phyloP scores from a whole-genome alignment of 495 filamentous ascomycete genomes.

The Talaromyces trachyspermus region DNA sequence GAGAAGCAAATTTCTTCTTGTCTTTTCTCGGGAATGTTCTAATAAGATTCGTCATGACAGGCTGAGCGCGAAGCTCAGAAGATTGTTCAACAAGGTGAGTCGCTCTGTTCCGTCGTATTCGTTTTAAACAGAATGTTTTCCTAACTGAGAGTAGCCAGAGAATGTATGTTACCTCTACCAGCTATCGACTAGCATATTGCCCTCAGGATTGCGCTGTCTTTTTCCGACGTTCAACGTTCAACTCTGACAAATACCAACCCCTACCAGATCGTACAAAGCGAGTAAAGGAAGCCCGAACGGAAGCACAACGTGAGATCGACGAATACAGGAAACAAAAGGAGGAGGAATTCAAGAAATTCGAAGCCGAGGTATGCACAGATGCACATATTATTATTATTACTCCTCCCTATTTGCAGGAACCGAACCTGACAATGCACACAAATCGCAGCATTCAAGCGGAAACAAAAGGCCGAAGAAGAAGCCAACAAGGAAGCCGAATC shows the following conservation, averaged over 20 bases:
- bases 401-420: background rate
- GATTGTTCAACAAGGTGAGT: constrained; percentile 89
- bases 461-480: constrained; percentile 84
- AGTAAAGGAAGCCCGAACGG: constrained; percentile 88
- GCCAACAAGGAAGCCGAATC: constrained; percentile 73
- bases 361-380: constrained; percentile 63
- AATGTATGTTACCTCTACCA: constrained; percentile 50
- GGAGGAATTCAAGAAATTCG: constrained; percentile 89
- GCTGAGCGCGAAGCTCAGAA: constrained; percentile 98
- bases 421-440: background rate
- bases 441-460: constrained; percentile 66
- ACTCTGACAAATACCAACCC: too few species aligned
- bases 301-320: constrained; percentile 97
- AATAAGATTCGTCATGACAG: too few species aligned
- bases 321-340: constrained; percentile 88
- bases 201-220: too few species aligned
- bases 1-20: too few species aligned
- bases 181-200: background rate
- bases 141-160: constrained; percentile 52
- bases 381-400: background rate
- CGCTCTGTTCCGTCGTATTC: background rate
- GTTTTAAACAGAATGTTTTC: constrained; percentile 1
- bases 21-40: too few species aligned
- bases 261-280: constrained; percentile 84
- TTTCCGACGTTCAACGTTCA: too few species aligned